Base-by-base conservation (phyloP, 2,329 filamentous ascomycete genomes). In the Decorospora gaudefroyi region DNA sequence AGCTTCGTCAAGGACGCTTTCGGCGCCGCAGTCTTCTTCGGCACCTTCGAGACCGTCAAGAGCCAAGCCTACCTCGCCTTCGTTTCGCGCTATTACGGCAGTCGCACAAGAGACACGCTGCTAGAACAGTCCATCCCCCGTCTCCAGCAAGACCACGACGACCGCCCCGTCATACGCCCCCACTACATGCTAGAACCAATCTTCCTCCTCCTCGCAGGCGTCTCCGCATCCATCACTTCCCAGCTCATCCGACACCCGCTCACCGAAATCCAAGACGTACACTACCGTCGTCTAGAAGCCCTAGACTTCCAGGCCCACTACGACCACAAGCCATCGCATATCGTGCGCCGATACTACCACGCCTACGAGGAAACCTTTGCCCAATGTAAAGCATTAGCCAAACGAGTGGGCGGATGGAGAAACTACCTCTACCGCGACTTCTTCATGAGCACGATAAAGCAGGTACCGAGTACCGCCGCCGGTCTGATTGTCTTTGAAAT, bases 401-500 rank as follows among this genome's bases (percentile, higher is more conserved):
- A 73, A 4, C 78, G 84, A 38, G 78, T 81, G 0, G 76, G 79
- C 11, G 78, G 79, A 1, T 75, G 85, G 66, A 64, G 76, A 15
- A 75, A 72, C 10, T 90, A 86, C 79, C 68, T 90, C 4, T 91
- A 87, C 62, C 76, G 81, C 4, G 85, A 83, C 9, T 90, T 90
- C 65, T 83, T 86, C 77, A 81, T 81, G 79, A 84, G 79, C 40
- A 87, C 87, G 0, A 78, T 90, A 38, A 76, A 85, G 4, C 86
- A 90, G 69, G 85, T 88, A 2, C 87, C 87, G 0, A 88, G 85
- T 63, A 90, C 87, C 2, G 87, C 84, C 47, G 87, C 87, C 0
- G 87, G 86, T 0, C 65, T 91, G 46, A 88, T 91, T 55, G 87
- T 89, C 13, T 91, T 91, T 64, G 87, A 91, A 70, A 64, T 91